A percentile compares a stretch with the other conserved stretches of the same genome.
These are phyloP conservation scores for Fusarium staphyleae DNA, from an alignment of 2,329 filamentous ascomycete genomes.

Conservation along the genomic window DNA sequence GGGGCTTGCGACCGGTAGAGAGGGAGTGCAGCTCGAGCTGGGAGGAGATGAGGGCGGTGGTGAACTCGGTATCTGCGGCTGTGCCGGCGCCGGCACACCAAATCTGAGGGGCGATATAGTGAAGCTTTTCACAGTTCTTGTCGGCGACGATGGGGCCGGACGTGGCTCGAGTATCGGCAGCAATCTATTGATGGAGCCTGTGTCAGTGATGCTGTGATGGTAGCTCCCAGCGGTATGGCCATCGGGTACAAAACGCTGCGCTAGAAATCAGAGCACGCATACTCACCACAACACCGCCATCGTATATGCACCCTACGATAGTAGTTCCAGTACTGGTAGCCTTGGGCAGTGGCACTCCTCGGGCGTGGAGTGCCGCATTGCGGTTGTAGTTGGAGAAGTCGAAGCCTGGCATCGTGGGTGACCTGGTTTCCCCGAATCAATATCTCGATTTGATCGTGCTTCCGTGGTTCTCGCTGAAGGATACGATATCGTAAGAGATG, in stretches of 20 bases:
- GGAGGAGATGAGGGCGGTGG: constrained; percentile 96
- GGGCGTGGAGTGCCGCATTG: constrained; percentile 93
- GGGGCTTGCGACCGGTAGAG: constrained; percentile 93
- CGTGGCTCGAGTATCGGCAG: constrained; percentile 96
- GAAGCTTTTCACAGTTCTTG: constrained; percentile 99
- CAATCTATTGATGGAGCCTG: constrained; percentile 68
- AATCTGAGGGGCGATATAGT: constrained; percentile 98
- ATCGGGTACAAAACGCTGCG: background rate
- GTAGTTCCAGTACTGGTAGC: constrained; percentile 98
- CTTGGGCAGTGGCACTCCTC: constrained; percentile 93
- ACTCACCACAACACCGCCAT: constrained; percentile 92
- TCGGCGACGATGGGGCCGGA: constrained; percentile 98
- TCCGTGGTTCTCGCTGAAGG: background rate
- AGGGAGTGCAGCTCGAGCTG: constrained; percentile 97
- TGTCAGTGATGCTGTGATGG: constrained; percentile 22
- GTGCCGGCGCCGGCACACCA: constrained; percentile 99
- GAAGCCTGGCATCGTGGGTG: constrained; percentile 85
- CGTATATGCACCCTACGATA: constrained; percentile 96
- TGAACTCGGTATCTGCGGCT: constrained; percentile 98
- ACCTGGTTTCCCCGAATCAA: constrained; percentile 25
- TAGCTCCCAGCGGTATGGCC: constrained; percentile 12
- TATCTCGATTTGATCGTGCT: constrained; percentile 11
- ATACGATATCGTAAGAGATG: constrained; percentile 17
- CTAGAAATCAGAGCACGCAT: background rate
- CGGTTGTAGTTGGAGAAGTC: constrained; percentile 99